Base-by-base conservation (phyloP, 2,329 filamentous ascomycete genomes). In the Moelleriella libera region DNA sequence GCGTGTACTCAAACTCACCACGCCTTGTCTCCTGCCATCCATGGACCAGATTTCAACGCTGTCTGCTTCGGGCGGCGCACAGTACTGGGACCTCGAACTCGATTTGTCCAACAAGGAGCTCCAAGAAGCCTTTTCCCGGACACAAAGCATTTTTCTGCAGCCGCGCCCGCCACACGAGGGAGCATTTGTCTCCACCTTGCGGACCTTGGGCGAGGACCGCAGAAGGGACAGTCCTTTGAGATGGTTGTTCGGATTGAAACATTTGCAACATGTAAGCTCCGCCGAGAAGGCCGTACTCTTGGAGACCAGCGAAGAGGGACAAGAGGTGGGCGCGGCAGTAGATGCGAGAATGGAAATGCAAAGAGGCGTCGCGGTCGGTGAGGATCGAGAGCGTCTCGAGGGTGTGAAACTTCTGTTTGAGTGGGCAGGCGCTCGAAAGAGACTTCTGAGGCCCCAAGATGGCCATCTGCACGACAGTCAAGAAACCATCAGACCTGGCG, bases 61-160 rank as follows among this genome's bases (percentile, higher is more conserved):
- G 14, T 67, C 68, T 2, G 80, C 78, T 1, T 80, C 80, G 2
- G 72, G 72, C 5, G 73, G 79, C 1, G 73, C 80, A 5, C 71
- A 73, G 4, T 90, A 87, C 67, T 96, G 89, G 89, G 82, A 86
- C 41, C 73, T 94, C 3, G 79, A 80, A 5, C 70, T 95, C 4
- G 82, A 92, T 58, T 88, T 96, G 52, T 68, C 71, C 45, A 79
- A 84, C 48, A 69, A 80, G 0, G 63, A 69, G 0, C 76, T 92
- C 45, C 68, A 76, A 5, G 64, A 72, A 1, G 76, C 80, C 4
- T 68, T 95, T 66, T 68, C 68, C 9, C 69, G 71, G 21, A 81
- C 82, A 30, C 87, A 94, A 55, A 85, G 78, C 1, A 68, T 96
- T 41, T 82, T 81, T 57, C 78, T 95, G 5, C 78, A 84, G 14